Percentiles rank a stretch among this genome's conserved stretches.
Conservation (phyloP, 441 rosid species). For the Hypseocharis bilobata region DNA sequence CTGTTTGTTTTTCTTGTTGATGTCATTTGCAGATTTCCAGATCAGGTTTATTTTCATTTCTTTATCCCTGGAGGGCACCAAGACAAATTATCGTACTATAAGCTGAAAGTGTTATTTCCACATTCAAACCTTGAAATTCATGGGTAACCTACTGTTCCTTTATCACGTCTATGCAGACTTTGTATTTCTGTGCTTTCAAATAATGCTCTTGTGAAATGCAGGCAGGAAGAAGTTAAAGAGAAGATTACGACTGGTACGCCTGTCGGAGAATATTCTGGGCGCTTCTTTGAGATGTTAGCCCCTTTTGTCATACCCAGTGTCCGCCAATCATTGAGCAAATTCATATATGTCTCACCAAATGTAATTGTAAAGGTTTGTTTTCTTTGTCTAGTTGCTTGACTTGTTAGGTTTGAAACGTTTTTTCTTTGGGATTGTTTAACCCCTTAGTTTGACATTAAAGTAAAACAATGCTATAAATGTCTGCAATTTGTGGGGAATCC, state of each 20-base stretch:
- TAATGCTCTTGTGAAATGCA: constrained; percentile 10
- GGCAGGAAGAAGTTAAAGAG: constrained; percentile 35
- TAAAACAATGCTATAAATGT: neutral
- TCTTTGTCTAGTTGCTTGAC: neutral
- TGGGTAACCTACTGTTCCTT: constrained; percentile 25
- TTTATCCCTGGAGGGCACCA: constrained; percentile 35
- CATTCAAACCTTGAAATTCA: constrained; percentile 35
- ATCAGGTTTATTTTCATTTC: constrained; percentile 32
- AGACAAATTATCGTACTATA: constrained; percentile 34
- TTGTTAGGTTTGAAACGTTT: neutral
- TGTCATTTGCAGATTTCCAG: constrained; percentile 31
- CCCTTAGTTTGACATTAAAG: neutral
- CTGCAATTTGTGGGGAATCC: neutral
- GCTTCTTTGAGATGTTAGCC: constrained; percentile 23
- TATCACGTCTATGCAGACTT: neutral
- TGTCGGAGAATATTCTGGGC: constrained; percentile 14
- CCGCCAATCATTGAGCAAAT: constrained; percentile 26
- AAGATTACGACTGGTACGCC: constrained; percentile 11
- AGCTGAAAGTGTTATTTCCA: constrained; percentile 43
- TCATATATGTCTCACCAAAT: constrained; percentile 28
- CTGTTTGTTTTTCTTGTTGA: neutral
- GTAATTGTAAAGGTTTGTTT: constrained; percentile 36
- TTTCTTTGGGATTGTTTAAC: neutral
- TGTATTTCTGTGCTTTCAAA: constrained; percentile 4
- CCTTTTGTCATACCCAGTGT: constrained; percentile 31